These are phyloP conservation scores for Cyberlindnera meyerae DNA, from an alignment of 805 yeast genomes.

Conservation along the genomic window DNA sequence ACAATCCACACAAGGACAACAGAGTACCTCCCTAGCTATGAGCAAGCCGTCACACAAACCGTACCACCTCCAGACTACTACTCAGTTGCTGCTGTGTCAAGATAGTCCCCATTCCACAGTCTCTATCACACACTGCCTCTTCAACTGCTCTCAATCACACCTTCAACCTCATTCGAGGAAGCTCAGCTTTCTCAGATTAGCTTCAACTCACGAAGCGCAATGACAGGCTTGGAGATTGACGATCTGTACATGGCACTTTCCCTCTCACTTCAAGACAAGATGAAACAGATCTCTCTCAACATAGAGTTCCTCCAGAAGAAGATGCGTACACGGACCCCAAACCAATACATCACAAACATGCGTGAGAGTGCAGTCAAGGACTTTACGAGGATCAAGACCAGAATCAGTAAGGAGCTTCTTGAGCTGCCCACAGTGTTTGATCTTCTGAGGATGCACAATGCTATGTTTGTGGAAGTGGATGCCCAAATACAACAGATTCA, in stretches of 20 bases:
- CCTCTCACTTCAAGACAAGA: constrained; percentile 17
- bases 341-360: constrained; percentile 21
- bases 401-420: constrained; percentile 10
- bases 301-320: constrained; percentile 18
- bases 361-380: constrained; percentile 14
- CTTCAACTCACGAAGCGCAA: constrained; percentile 11
- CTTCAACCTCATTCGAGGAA: constrained; percentile 3
- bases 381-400: constrained; percentile 15
- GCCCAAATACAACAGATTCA: too few relatives aligned
- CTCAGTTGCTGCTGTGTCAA: constrained; percentile 9
- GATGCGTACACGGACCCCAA: constrained; percentile 13
- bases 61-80: constrained; percentile 23
- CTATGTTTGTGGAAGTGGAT: constrained; percentile 5
- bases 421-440: constrained; percentile 9
- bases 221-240: constrained; percentile 12
- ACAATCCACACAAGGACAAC: constrained; percentile 1
- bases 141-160: background rate
- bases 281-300: constrained; percentile 19
- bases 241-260: constrained; percentile 10
- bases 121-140: constrained; percentile 12
- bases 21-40: constrained; percentile 18
- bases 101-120: constrained; percentile 12
- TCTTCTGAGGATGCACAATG: constrained; percentile 11
- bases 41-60: constrained; percentile 12
- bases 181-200: constrained; percentile 10